These are phyloP conservation scores for Fusarium sulawesiense DNA, from an alignment of 2,329 filamentous ascomycete genomes.

Conservation along the genomic window DNA sequence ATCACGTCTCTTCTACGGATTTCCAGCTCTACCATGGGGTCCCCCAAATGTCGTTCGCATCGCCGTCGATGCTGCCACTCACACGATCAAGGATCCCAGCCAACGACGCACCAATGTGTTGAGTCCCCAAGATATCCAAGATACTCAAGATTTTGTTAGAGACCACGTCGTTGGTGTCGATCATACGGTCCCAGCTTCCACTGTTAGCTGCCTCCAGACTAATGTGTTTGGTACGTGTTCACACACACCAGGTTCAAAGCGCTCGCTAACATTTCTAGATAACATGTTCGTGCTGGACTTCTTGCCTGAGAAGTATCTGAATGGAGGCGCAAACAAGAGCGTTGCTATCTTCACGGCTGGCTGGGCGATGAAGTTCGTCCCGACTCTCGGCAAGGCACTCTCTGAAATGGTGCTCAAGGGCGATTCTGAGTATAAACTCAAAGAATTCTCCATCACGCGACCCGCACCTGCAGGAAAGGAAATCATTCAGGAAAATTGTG, in stretches of 20 bases:
- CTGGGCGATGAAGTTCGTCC: conserved; percentile 39
- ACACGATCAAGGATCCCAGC: conserved; percentile 14
- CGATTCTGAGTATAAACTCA: conserved; percentile 13
- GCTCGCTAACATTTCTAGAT: conserved; percentile 1
- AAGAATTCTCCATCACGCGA: conserved; percentile 27
- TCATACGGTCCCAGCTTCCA: conserved; percentile 17
- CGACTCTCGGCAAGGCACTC: conserved; percentile 26
- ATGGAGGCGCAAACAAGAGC: conserved; percentile 19
- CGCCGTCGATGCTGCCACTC: conserved; percentile 28
- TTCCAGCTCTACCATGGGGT: conserved; percentile 27
- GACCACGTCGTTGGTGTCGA: conserved; percentile 27
- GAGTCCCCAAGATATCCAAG: conserved; percentile 11
- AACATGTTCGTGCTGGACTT: conserved; percentile 38
- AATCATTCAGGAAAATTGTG: conserved; percentile 14
- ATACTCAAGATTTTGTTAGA: conserved; percentile 24
- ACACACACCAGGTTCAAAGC: fast-evolving
- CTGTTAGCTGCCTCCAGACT: conserved; percentile 26
- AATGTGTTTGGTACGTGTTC: conserved; percentile 17
- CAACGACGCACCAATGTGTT: conserved; percentile 5
- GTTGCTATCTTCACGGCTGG: conserved; percentile 27
- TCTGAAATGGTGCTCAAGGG: conserved; percentile 22
- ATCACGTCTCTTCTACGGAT: conserved; percentile 30
- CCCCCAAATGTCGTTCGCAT: conserved; percentile 29
- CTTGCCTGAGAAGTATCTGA: conserved; percentile 24
- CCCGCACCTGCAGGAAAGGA: conserved; percentile 3